A percentile compares a stretch with the other conserved stretches of the same genome.
phyloP scores from a whole-genome alignment of 305 asterid genomes.

The Ilex paraguariensis region DNA sequence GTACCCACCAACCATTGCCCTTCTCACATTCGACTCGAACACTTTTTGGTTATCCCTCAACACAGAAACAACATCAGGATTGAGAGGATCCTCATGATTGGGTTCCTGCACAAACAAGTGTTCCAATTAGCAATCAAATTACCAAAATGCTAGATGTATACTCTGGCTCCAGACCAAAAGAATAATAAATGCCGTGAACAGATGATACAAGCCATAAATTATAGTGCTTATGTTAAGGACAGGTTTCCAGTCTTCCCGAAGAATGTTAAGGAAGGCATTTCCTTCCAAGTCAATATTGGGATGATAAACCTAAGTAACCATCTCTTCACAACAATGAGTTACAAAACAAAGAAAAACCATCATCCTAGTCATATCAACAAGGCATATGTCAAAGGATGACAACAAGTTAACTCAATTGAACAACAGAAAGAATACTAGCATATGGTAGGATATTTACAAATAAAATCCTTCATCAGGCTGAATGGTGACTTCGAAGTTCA shows the following conservation, averaged over 20 bases:
- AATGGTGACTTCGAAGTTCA: constrained; percentile 95
- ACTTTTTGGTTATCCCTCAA: constrained; percentile 47
- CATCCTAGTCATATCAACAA: too few species aligned
- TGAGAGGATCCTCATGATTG: constrained; percentile 59
- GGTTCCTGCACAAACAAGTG: constrained; percentile 36
- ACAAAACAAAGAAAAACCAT: neutral
- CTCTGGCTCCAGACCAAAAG: neutral
- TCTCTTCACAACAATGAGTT: neutral
- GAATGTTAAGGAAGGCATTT: constrained; percentile 96
- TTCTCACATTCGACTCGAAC: constrained; percentile 47
- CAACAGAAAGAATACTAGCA: neutral
- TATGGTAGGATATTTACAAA: constrained; percentile 38
- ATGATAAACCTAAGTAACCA: constrained; percentile 70
- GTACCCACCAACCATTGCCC: constrained; percentile 50
- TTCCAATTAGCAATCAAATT: neutral
- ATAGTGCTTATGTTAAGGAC: constrained; percentile 87
- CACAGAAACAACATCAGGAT: constrained; percentile 55
- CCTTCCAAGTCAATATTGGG: constrained; percentile 98
- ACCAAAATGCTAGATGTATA: neutral
- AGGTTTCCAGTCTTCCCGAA: constrained; percentile 98
- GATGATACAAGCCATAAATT: constrained; percentile 79
- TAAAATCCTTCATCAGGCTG: constrained; percentile 96
- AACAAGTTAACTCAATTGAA: neutral
- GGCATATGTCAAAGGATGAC: too few species aligned
- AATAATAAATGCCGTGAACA: constrained; percentile 62